Evolutionary conservation across 768 basidiomycete species (phyloP).

Genomic region (Lentinula boryana): DNA sequence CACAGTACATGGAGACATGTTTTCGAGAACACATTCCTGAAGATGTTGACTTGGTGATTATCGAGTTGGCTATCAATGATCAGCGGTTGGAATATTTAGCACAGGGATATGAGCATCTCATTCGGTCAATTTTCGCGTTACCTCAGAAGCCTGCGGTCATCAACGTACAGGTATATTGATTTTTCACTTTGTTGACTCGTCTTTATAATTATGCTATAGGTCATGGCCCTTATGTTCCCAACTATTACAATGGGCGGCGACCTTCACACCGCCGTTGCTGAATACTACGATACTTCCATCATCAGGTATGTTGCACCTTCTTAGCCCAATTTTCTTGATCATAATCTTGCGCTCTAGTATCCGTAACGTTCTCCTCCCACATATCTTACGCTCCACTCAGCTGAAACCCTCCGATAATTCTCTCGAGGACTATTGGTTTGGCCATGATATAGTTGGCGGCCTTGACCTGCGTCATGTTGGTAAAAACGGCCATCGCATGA

Average conservation of each 20-base stretch:
- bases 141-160: background rate
- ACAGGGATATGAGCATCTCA: background rate
- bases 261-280: background rate
- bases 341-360: background rate
- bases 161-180: background rate
- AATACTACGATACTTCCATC: constrained; percentile 1
- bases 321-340: accelerated
- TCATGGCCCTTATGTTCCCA: background rate
- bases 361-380: background rate
- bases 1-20: constrained; percentile 2
- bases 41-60: background rate
- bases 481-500: background rate
- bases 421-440: background rate
- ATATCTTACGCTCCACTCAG: background rate
- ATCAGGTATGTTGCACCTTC: background rate
- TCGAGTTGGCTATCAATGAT: constrained; percentile 2
- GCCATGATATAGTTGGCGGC: background rate
- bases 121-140: background rate
- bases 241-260: constrained; percentile 1
- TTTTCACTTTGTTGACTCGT: background rate
- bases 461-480: background rate
- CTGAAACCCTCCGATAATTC: background rate
- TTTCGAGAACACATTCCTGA: background rate
- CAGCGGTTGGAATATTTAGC: background rate
- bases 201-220: background rate